Percentiles rank a stretch among this genome's conserved stretches.
Evolutionary conservation across 495 filamentous ascomycete species (phyloP).

Genomic region (Trichoderma erinaceum): DNA sequence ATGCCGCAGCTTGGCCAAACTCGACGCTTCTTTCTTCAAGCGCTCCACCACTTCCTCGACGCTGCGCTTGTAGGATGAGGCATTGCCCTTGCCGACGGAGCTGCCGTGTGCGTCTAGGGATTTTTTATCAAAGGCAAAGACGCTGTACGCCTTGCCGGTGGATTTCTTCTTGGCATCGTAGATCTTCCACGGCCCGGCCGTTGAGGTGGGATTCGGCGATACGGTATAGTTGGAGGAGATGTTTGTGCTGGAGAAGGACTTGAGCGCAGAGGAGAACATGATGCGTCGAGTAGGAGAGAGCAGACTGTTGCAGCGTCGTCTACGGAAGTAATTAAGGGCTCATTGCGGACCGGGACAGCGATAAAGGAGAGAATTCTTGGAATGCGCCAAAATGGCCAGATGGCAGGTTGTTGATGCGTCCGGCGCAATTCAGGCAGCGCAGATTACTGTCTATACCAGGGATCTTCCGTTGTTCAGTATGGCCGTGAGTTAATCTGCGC

Average conservation of each 20-base stretch:
- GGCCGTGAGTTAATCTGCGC: neutral
- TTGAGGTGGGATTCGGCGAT: constrained; percentile 58
- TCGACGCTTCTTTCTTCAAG: constrained; percentile 83
- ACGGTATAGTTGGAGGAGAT: constrained; percentile 87
- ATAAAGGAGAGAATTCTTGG: neutral
- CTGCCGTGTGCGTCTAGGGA: constrained; percentile 64
- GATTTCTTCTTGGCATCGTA: constrained; percentile 95
- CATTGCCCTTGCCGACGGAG: constrained; percentile 46
- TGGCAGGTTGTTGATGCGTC: neutral
- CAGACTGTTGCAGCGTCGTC: neutral
- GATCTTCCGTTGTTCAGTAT: neutral
- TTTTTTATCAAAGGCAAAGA: constrained; percentile 93
- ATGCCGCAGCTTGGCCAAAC: constrained; percentile 78
- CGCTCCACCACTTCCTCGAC: constrained; percentile 87
- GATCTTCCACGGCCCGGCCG: constrained; percentile 92
- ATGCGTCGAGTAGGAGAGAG: constrained; percentile 25
- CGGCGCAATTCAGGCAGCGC: neutral
- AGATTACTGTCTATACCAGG: neutral
- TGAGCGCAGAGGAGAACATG: constrained; percentile 89
- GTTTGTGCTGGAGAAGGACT: constrained; percentile 79
- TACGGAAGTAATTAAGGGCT: neutral
- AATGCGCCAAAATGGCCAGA: constrained; percentile 1
- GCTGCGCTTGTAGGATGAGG: constrained; percentile 63
- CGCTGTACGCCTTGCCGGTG: constrained; percentile 76
- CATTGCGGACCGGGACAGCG: neutral